Base-by-base conservation (phyloP, 1,139 yeast genomes). In the Pichia sp. region DNA sequence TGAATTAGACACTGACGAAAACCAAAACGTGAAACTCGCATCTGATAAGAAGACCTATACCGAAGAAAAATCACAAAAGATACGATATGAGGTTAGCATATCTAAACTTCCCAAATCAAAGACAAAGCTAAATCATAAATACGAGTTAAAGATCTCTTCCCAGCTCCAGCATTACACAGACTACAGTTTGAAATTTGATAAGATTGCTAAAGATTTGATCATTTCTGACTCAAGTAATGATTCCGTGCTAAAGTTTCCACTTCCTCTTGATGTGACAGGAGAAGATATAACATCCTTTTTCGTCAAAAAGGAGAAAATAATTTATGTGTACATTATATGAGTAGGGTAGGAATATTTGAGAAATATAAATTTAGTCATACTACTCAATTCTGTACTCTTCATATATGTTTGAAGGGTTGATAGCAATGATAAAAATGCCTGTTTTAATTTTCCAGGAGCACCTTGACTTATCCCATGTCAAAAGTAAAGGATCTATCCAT, bases 291-390 rank as follows among this genome's bases (percentile, higher is more conserved):
- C 41, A 1, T 36, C 56, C 7, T 59, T 53, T 45, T 56, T 40
- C 45, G 45, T 53, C 8, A 43, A n/a, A 31, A 36, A 50, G 13
- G 56, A 55, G 7, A 10, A 40, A 13, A 38, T 15, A 8, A 23
- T 58, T 8, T 47, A 53, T 40, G 49, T 59, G 13, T 59, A 44
- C 40, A 50, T 55, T 16, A 53, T 53, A 49, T 57, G 38, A 38
- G 8, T 5, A 34, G 15, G 23, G 23, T 19, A 19, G 23, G 23
- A 16, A 30, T 6, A 13, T 45, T 26, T 26, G 26, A 2, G 29
- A 19, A 8, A 30, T 45, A 8, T 45, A 13, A 3, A 45, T 26
- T 6, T 13, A 30, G 5, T 3, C n/a, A 13, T 10, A 10, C 34
- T 23, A 10, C 8, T 23, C n/a, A 8, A 19, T 19, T 19, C 5